Percentiles rank a stretch among this genome's conserved stretches.
These are phyloP conservation scores for Podila epicladia DNA, from an alignment of 192 early-diverging fungal species.

Conservation along the genomic window DNA sequence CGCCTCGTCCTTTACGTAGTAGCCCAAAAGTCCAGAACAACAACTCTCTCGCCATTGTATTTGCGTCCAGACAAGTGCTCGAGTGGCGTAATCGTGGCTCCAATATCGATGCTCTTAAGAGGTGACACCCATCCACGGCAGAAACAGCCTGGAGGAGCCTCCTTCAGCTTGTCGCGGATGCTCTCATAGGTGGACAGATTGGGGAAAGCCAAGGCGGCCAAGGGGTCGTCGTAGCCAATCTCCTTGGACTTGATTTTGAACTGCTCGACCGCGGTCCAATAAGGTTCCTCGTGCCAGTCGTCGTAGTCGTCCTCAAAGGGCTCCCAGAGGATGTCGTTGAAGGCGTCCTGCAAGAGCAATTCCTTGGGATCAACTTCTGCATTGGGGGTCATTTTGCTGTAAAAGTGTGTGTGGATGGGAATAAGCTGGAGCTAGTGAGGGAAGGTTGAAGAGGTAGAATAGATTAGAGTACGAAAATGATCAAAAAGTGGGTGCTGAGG, in stretches of 20 bases:
- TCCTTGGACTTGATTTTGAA: conserved; percentile 32
- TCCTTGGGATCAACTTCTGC: neutral
- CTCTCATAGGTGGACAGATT: conserved; percentile 12
- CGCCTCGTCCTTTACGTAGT: conserved; percentile 13
- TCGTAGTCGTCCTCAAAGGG: conserved; percentile 31
- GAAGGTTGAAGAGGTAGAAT: neutral
- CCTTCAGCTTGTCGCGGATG: conserved; percentile 34
- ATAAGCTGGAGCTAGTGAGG: neutral
- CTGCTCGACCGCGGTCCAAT: conserved; percentile 27
- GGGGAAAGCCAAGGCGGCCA: conserved; percentile 18
- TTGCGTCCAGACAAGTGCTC: conserved; percentile 18
- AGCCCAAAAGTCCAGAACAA: conserved; percentile 49
- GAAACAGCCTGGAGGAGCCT: conserved; percentile 26
- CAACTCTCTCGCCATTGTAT: conserved; percentile 27
- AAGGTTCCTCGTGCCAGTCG: conserved; percentile 35
- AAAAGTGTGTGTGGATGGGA: neutral
- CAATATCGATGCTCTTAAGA: conserved; percentile 9
- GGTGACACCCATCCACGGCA: conserved; percentile 28
- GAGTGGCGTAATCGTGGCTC: conserved; percentile 6
- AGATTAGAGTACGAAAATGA: neutral
- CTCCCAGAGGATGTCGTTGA: neutral
- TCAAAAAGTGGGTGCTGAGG: too few relatives aligned
- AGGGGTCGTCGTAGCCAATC: conserved; percentile 31
- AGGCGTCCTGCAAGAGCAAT: conserved; percentile 12
- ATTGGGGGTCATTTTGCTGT: neutral